These are phyloP conservation scores for Colletotrichum karsti DNA, from an alignment of 2,329 filamentous ascomycete species.

Conservation along the genomic window DNA sequence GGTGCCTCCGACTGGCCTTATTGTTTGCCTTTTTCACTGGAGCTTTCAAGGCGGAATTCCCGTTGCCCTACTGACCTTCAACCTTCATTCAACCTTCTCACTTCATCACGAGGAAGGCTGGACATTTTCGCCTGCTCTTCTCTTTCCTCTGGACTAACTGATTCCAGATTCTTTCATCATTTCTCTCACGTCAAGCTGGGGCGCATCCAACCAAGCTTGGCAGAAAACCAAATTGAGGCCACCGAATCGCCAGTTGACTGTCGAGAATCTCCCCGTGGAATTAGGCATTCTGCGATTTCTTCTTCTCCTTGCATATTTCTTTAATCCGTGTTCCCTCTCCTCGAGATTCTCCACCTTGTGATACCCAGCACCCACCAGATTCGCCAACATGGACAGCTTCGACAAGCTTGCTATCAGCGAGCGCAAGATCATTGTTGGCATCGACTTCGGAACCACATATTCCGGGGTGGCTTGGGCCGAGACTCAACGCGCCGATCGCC, in stretches of 20 bases:
- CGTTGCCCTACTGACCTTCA: background rate
- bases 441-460: constrained; percentile 67
- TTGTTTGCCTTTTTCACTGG: background rate
- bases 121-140: background rate
- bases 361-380: background rate
- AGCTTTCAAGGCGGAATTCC: constrained; percentile 9
- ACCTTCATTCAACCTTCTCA: background rate
- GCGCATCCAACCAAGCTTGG: no score
- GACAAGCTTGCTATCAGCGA: constrained; percentile 42
- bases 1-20: background rate
- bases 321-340: background rate
- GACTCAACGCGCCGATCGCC: constrained; percentile 49
- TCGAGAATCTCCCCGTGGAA: background rate
- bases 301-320: background rate
- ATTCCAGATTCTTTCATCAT: no score
- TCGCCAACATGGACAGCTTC: constrained; percentile 36
- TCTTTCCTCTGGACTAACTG: background rate
- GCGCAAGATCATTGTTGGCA: constrained; percentile 58
- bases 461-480: constrained; percentile 63
- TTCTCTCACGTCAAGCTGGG: no score
- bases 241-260: background rate
- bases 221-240: background rate
- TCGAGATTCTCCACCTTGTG: background rate
- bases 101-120: background rate
- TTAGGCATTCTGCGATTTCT: background rate